Evolutionary conservation across 164 flowering plant species (phyloP).

Genomic region (Stephania japonica): DNA sequence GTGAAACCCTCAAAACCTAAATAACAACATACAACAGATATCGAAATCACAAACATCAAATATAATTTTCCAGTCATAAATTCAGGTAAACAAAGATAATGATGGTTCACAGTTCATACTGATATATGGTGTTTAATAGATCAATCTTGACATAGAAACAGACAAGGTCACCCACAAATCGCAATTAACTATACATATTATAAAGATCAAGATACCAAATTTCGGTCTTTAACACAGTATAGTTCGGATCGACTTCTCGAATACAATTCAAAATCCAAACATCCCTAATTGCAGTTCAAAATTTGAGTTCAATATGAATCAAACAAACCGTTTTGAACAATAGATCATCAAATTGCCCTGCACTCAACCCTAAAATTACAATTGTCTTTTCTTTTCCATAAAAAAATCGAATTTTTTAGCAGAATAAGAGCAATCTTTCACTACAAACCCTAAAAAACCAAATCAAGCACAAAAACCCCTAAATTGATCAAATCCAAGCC

Average conservation of each 20-base stretch:
- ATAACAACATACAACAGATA: background rate
- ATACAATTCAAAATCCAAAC: background rate
- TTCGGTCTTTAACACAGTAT: background rate
- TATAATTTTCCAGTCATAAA: background rate
- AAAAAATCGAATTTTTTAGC: background rate
- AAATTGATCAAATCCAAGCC: background rate
- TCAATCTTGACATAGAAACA: background rate
- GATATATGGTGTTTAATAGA: background rate
- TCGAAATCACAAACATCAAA: background rate
- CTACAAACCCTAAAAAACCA: background rate
- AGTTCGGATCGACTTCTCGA: background rate
- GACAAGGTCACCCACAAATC: background rate
- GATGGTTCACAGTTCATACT: background rate
- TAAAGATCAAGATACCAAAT: background rate
- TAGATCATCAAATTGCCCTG: background rate
- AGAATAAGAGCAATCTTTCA: background rate
- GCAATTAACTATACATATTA: background rate
- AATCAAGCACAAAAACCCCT: background rate
- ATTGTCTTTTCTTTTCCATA: background rate
- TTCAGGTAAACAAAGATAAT: background rate
- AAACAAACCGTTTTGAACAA: background rate
- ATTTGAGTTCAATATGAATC: background rate
- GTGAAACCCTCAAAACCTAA: conserved; percentile 56
- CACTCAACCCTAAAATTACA: background rate
- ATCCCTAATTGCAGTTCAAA: background rate